Conservation (phyloP, 73 alveolate genomes). For the Stentor roeselii region DNA sequence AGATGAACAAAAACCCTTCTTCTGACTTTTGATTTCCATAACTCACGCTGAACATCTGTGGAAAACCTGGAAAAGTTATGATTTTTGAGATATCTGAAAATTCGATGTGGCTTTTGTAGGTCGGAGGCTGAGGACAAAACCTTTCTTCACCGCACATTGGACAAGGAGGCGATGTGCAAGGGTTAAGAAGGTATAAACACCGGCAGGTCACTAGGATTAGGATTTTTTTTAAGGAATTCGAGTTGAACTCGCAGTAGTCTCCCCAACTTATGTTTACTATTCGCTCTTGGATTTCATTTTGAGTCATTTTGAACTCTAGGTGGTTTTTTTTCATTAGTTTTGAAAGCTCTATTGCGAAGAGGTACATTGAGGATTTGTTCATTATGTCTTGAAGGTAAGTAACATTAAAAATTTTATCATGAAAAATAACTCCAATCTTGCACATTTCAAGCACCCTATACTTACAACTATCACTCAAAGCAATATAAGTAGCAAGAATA, state of each 20-base stretch:
- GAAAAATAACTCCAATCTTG: slow-evolving; percentile 15
- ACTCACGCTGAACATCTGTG: background rate
- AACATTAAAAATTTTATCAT: background rate
- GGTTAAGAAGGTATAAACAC: background rate
- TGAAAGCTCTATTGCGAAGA: background rate
- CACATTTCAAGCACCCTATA: slow-evolving; percentile 13
- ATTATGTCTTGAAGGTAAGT: slow-evolving; percentile 20
- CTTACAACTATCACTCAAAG: background rate
- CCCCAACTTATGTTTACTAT: background rate
- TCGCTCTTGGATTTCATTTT: background rate
- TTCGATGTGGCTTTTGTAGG: background rate
- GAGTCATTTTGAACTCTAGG: background rate
- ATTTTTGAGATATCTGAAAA: background rate
- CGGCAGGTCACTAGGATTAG: slow-evolving; percentile 6
- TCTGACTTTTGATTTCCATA: background rate
- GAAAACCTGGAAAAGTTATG: background rate
- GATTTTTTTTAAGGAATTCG: background rate
- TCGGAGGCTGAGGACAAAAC: slow-evolving; percentile 17
- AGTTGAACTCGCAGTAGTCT: background rate
- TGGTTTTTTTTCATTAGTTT: slow-evolving; percentile 1
- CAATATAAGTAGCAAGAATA: slow-evolving; percentile 13
- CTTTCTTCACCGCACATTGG: slow-evolving; percentile 26
- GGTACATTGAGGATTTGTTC: background rate
- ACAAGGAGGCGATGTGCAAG: slow-evolving; percentile 23
- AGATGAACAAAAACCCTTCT: background rate